Evolutionary conservation across 495 filamentous ascomycete genomes (phyloP).

Genomic region (Penicillium roqueforti): DNA sequence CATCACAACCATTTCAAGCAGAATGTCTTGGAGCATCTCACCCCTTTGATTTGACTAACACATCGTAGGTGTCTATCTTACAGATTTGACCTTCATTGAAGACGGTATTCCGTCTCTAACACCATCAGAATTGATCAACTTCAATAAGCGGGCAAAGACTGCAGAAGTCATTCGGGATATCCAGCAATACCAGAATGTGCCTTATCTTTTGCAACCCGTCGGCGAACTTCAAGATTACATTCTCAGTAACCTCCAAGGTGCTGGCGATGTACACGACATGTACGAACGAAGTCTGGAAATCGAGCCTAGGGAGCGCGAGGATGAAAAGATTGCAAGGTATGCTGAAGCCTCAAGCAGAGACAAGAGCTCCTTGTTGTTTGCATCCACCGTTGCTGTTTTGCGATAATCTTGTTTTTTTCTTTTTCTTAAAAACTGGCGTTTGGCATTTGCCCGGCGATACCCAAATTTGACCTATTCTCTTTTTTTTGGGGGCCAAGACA

Average conservation of each 20-base stretch:
- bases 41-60: conserved; percentile 14
- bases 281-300: conserved; percentile 91
- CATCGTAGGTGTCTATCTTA: conserved; percentile 81
- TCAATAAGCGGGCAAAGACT: conserved; percentile 95
- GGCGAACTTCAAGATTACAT: conserved; percentile 96
- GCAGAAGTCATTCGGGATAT: conserved; percentile 97
- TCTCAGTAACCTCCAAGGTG: conserved; percentile 85
- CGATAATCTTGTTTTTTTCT: conserved; percentile 28
- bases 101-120: conserved; percentile 96
- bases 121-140: conserved; percentile 94
- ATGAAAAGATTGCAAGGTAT: conserved; percentile 88
- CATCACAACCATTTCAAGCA: conserved; percentile 1
- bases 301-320: conserved; percentile 91
- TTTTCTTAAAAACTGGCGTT: conserved; percentile 18
- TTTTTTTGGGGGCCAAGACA: conserved; percentile 10
- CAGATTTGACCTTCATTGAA: conserved; percentile 97
- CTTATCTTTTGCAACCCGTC: conserved; percentile 84
- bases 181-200: conserved; percentile 95
- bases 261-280: conserved; percentile 97
- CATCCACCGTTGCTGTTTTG: conserved; percentile 32
- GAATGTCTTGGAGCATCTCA: neutral
- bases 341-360: conserved; percentile 36
- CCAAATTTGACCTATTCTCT: conserved; percentile 27
- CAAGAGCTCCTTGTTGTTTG: conserved; percentile 35
- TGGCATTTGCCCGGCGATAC: conserved; percentile 24